These are phyloP conservation scores for Sclerotinia nivalis DNA, from an alignment of 2,329 filamentous ascomycete species.

Conservation along the genomic window DNA sequence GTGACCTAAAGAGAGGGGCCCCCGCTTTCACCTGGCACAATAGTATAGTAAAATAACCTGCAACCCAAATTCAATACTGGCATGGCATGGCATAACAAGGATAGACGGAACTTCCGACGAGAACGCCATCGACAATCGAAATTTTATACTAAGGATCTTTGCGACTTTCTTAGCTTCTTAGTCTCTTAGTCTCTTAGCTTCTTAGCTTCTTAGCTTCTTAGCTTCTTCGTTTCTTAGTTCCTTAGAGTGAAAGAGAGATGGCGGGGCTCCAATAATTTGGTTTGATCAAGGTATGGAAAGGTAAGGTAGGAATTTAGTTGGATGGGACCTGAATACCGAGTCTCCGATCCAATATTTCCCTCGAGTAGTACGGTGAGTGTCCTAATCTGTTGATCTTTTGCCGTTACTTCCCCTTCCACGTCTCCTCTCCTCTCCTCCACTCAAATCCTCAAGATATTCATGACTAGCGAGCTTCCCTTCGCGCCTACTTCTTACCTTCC, in stretches of 20 bases:
- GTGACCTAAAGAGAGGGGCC: constrained; percentile 12
- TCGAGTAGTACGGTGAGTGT: not conserved
- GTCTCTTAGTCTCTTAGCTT: too few species aligned
- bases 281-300: not conserved
- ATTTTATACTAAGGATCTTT: constrained; percentile 10
- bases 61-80: too few species aligned
- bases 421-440: not conserved
- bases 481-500: constrained; percentile 5
- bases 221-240: too few species aligned
- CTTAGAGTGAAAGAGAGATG: not conserved
- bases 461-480: constrained; percentile 4
- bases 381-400: constrained; percentile 7
- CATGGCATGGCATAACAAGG: not conserved
- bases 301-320: not conserved
- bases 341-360: not conserved
- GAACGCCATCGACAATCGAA: constrained; percentile 1
- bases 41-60: too few species aligned
- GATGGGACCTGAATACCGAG: not conserved
- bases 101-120: constrained; percentile 12
- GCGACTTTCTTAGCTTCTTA: not conserved
- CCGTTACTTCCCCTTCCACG: not conserved
- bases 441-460: not conserved
- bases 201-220: too few species aligned
- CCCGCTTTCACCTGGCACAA: constrained; percentile 4
- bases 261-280: not conserved